These are phyloP conservation scores for Stagonosporopsis cucurbitacearum DNA, from an alignment of 2,329 filamentous ascomycete genomes.

Conservation along the genomic window DNA sequence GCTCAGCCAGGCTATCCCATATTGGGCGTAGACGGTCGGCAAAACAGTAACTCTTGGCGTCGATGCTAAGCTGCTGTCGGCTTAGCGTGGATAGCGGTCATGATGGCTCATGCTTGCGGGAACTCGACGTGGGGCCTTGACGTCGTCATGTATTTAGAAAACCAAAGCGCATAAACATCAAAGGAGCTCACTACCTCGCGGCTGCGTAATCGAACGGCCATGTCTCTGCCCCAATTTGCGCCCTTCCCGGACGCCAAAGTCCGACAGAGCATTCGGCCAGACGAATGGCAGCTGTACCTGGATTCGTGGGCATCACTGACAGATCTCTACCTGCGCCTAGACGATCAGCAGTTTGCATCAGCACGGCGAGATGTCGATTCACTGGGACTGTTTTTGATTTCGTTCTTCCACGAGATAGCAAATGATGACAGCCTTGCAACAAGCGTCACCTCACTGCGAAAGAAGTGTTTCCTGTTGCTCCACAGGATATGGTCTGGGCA, in stretches of 20 bases:
- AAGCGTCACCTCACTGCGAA: constrained; percentile 62
- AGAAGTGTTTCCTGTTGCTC: constrained; percentile 68
- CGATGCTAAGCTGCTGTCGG: not conserved
- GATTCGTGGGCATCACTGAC: constrained; percentile 76
- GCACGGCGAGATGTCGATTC: constrained; percentile 64
- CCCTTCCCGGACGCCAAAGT: constrained; percentile 75
- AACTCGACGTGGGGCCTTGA: constrained; percentile 22
- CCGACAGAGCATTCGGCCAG: constrained; percentile 68
- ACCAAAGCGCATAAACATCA: constrained; percentile 9
- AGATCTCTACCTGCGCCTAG: constrained; percentile 67
- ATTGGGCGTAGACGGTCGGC: not conserved
- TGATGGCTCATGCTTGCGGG: constrained; percentile 36
- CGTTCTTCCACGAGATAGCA: constrained; percentile 66
- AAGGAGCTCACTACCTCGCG: not conserved
- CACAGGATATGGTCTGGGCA: constrained; percentile 62
- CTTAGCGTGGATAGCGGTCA: constrained; percentile 8
- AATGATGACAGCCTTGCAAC: constrained; percentile 34
- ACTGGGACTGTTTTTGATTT: constrained; percentile 67
- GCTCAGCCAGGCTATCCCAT: not conserved
- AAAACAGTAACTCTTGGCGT: not conserved
- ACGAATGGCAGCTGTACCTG: constrained; percentile 80
- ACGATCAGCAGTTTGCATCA: constrained; percentile 62
- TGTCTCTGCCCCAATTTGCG: constrained; percentile 73
- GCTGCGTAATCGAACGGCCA: constrained; percentile 23
- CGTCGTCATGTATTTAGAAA: constrained; percentile 18